phyloP scores from a whole-genome alignment of 352 stramenopile genomes.

The Pythium oligandrum region DNA sequence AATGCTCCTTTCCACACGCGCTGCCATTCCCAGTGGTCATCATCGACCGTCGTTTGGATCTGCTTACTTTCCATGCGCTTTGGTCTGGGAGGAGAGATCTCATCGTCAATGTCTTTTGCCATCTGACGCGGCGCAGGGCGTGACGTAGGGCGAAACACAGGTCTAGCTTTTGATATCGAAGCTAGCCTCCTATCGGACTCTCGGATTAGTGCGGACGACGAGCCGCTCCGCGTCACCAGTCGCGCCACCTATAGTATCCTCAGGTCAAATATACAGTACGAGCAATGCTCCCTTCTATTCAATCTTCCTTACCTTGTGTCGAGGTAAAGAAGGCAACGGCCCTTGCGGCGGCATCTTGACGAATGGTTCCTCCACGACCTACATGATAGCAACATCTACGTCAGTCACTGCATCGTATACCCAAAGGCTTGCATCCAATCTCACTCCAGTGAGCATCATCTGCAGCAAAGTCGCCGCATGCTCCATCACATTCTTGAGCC shows the following conservation, averaged over 20 bases:
- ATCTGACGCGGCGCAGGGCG: too few relatives aligned
- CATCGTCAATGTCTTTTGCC: not conserved
- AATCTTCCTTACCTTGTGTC: slow-evolving; percentile 29
- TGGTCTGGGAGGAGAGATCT: not conserved
- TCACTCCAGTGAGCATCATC: slow-evolving; percentile 52
- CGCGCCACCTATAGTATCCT: too few relatives aligned
- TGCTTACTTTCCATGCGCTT: slow-evolving; percentile 36
- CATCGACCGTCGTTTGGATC: slow-evolving; percentile 50
- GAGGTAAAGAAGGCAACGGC: slow-evolving; percentile 37
- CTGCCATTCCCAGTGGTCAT: slow-evolving; percentile 70
- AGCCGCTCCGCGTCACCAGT: too few relatives aligned
- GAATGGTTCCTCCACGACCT: slow-evolving; percentile 53
- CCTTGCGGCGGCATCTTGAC: slow-evolving; percentile 61
- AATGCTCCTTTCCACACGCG: slow-evolving; percentile 69
- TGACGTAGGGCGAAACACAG: too few relatives aligned
- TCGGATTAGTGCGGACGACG: too few relatives aligned
- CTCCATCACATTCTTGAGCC: slow-evolving; percentile 51
- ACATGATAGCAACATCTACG: not conserved
- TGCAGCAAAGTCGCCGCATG: slow-evolving; percentile 40
- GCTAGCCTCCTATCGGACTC: too few relatives aligned
- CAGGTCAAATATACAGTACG: not conserved
- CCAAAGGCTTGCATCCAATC: not conserved
- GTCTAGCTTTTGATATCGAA: too few relatives aligned
- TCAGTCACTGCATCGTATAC: not conserved
- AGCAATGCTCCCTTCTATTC: too few relatives aligned